Evolutionary conservation across 768 basidiomycete genomes (phyloP).

Genomic region (Omphalotus guepiniiformis): DNA sequence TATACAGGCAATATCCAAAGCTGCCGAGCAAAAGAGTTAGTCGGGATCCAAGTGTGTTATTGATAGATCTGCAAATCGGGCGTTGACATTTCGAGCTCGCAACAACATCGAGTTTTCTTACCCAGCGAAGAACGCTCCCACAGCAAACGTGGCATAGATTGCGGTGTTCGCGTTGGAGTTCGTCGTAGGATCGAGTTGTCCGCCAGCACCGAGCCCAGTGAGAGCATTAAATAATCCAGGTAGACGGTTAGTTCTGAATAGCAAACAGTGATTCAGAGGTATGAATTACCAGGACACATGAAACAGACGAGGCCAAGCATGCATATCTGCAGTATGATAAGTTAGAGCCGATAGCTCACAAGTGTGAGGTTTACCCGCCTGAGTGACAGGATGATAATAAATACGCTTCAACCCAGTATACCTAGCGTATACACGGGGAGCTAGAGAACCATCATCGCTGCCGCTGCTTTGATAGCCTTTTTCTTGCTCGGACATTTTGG

Average conservation of each 20-base stretch:
- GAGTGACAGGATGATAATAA: slow-evolving; percentile 56
- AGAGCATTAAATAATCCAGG: slow-evolving; percentile 75
- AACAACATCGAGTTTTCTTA: no score
- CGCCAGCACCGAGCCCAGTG: slow-evolving; percentile 76
- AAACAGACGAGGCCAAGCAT: slow-evolving; percentile 72
- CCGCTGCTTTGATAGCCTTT: neutral
- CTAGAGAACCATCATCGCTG: no score
- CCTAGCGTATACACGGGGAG: slow-evolving; percentile 32
- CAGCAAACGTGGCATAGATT: slow-evolving; percentile 61
- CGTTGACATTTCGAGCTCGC: neutral
- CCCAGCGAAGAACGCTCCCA: slow-evolving; percentile 68
- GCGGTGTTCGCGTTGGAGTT: slow-evolving; percentile 68
- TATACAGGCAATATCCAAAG: slow-evolving; percentile 71
- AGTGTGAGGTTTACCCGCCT: slow-evolving; percentile 25
- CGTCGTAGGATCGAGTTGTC: slow-evolving; percentile 61
- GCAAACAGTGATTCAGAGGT: neutral
- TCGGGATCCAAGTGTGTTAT: slow-evolving; percentile 74
- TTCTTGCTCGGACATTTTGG: neutral
- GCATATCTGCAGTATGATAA: slow-evolving; percentile 27
- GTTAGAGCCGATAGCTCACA: neutral
- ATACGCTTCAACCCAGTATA: slow-evolving; percentile 49
- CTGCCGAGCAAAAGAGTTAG: slow-evolving; percentile 73
- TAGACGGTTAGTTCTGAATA: slow-evolving; percentile 11
- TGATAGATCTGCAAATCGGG: slow-evolving; percentile 50
- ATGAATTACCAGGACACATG: slow-evolving; percentile 46